A percentile compares a stretch with the other conserved stretches of the same genome.
phyloP scores from a whole-genome alignment of 2,329 filamentous ascomycete species.

The Nemania sp. region DNA sequence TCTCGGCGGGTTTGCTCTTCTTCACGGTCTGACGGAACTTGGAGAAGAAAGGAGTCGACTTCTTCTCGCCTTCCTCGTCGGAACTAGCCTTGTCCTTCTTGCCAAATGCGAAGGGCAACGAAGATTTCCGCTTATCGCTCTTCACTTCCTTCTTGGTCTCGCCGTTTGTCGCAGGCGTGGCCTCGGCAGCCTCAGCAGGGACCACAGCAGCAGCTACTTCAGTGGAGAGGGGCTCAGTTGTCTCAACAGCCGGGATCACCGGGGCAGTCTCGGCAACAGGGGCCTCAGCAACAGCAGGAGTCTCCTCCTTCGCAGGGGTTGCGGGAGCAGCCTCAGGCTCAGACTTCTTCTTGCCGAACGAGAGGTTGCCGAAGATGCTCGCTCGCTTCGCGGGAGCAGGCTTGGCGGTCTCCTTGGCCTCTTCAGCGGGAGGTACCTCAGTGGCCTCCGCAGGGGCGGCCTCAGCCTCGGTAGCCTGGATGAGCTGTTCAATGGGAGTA shows the following conservation, averaged over 20 bases:
- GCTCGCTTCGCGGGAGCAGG: slow-evolving; percentile 57
- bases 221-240: slow-evolving; percentile 59
- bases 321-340: slow-evolving; percentile 52
- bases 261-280: slow-evolving; percentile 57
- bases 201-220: slow-evolving; percentile 56
- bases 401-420: slow-evolving; percentile 49
- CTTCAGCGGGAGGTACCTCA: slow-evolving; percentile 36
- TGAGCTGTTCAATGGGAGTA: slow-evolving; percentile 35
- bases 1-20: slow-evolving; percentile 40
- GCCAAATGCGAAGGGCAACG: slow-evolving; percentile 74
- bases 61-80: slow-evolving; percentile 67
- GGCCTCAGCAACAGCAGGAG: slow-evolving; percentile 39
- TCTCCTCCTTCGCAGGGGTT: slow-evolving; percentile 49
- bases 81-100: slow-evolving; percentile 72
- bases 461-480: slow-evolving; percentile 37
- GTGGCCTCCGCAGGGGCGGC: slow-evolving; percentile 34
- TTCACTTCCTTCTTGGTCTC: slow-evolving; percentile 68
- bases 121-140: slow-evolving; percentile 80
- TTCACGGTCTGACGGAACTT: slow-evolving; percentile 54
- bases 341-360: slow-evolving; percentile 62
- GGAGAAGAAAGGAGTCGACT: slow-evolving; percentile 61
- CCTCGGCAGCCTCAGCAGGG: slow-evolving; percentile 54
- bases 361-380: slow-evolving; percentile 60
- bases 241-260: slow-evolving; percentile 64
- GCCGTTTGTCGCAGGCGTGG: slow-evolving; percentile 51